Percentiles rank a stretch among this genome's conserved stretches.
These are phyloP conservation scores for Chloroidium sp. DNA, from an alignment of 163 green algal genomes.

Conservation along the genomic window DNA sequence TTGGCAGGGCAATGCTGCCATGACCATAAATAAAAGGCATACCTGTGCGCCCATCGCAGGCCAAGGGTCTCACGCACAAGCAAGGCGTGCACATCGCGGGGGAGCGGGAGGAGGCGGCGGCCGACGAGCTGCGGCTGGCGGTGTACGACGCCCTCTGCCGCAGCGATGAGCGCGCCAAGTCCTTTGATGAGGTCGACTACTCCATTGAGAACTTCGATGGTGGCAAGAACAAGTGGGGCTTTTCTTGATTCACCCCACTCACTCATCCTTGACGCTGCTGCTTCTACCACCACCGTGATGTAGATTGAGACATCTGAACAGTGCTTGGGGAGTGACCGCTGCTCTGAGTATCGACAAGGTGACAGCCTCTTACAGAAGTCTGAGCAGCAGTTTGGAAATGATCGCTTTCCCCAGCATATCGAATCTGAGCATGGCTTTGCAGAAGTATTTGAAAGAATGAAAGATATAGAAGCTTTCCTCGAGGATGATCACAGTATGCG, in stretches of 20 bases:
- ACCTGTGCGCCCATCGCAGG: conserved; percentile 10
- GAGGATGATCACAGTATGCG: neutral
- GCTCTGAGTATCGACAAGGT: no score
- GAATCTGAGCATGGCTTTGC: no score
- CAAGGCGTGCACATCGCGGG: conserved; percentile 21
- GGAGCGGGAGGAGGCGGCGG: conserved; percentile 19
- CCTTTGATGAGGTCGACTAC: conserved; percentile 26
- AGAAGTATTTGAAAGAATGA: no score
- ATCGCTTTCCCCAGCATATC: neutral
- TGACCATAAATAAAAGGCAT: neutral
- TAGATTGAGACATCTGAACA: no score
- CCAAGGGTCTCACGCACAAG: conserved; percentile 29
- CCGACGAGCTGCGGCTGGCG: conserved; percentile 36
- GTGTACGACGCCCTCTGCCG: conserved; percentile 38
- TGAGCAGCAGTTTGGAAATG: neutral
- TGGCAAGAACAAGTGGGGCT: conserved; percentile 5
- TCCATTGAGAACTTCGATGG: conserved; percentile 15
- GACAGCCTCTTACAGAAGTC: no score
- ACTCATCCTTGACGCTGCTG: no score
- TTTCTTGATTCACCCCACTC: no score
- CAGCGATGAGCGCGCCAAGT: conserved; percentile 16
- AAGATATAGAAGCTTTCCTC: neutral
- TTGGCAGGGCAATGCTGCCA: neutral
- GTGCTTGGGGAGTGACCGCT: no score
- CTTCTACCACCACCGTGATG: no score